Evolutionary conservation across 352 stramenopile species (phyloP).

Genomic region (Pythium apleroticum): DNA sequence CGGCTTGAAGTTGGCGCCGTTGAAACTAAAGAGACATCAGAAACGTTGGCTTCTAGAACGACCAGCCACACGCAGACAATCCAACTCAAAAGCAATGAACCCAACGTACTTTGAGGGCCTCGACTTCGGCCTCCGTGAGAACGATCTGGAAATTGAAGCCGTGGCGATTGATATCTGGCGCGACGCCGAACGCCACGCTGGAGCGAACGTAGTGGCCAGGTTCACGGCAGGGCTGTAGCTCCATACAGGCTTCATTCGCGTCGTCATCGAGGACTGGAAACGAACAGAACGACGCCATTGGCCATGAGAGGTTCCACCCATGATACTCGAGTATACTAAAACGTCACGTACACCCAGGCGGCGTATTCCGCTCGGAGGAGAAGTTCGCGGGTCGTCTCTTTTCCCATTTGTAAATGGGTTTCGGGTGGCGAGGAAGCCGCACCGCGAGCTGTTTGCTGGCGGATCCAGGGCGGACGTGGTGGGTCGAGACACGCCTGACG

Average conservation of each 20-base stretch:
- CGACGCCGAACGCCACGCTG: slow-evolving; percentile 26
- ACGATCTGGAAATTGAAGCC: slow-evolving; percentile 61
- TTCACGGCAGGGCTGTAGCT: slow-evolving; percentile 43
- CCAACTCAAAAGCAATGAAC: neutral
- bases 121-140: slow-evolving; percentile 57
- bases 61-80: neutral
- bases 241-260: slow-evolving; percentile 42
- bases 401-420: slow-evolving; percentile 64
- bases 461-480: slow-evolving; percentile 19
- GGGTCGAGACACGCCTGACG: slow-evolving; percentile 33
- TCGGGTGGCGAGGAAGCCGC: slow-evolving; percentile 32
- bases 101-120: slow-evolving; percentile 48
- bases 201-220: slow-evolving; percentile 54
- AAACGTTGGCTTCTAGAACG: neutral
- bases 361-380: slow-evolving; percentile 6
- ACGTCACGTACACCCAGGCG: slow-evolving; percentile 11
- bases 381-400: slow-evolving; percentile 28
- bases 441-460: slow-evolving; percentile 36
- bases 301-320: too few relatives aligned
- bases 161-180: neutral
- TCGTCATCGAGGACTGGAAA: slow-evolving; percentile 41
- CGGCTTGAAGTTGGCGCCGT: slow-evolving; percentile 47
- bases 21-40: slow-evolving; percentile 36
- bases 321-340: too few relatives aligned
- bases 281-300: too few relatives aligned